Conservation (phyloP, 495 filamentous ascomycete genomes). For the Neurospora sp. region DNA sequence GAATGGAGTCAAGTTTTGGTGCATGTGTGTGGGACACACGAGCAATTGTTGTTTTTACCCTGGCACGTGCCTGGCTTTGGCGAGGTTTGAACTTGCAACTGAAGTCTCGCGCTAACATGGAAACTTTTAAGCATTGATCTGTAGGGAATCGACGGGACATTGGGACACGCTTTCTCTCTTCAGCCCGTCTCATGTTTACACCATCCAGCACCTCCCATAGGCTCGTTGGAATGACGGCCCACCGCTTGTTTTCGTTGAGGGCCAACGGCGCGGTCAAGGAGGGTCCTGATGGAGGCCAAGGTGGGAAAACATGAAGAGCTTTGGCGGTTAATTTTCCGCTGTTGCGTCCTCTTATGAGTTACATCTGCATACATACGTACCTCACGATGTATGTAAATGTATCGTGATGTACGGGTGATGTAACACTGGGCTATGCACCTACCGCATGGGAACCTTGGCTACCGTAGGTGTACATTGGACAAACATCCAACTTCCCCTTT, state of each 20-base stretch:
- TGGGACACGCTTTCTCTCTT: background rate
- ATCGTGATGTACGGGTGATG: background rate
- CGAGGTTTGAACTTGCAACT: too few species aligned
- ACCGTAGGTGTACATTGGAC: background rate
- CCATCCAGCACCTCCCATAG: background rate
- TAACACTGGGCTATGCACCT: background rate
- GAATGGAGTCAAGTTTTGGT: too few species aligned
- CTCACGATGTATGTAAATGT: background rate
- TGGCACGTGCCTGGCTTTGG: too few species aligned
- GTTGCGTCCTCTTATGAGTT: background rate
- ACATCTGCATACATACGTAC: background rate
- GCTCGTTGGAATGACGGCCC: background rate
- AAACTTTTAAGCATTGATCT: too few species aligned
- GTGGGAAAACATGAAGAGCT: background rate
- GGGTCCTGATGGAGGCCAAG: background rate
- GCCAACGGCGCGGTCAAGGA: background rate
- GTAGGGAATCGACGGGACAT: background rate
- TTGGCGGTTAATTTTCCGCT: background rate
- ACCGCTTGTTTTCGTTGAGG: background rate
- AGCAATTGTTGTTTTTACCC: too few species aligned
- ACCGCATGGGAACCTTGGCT: background rate
- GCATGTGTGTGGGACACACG: too few species aligned
- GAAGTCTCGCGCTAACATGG: too few species aligned
- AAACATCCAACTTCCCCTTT: background rate
- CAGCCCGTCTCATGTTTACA: background rate